These are phyloP conservation scores for Oidium heveae DNA, from an alignment of 2,329 filamentous ascomycete species.

Conservation along the genomic window DNA sequence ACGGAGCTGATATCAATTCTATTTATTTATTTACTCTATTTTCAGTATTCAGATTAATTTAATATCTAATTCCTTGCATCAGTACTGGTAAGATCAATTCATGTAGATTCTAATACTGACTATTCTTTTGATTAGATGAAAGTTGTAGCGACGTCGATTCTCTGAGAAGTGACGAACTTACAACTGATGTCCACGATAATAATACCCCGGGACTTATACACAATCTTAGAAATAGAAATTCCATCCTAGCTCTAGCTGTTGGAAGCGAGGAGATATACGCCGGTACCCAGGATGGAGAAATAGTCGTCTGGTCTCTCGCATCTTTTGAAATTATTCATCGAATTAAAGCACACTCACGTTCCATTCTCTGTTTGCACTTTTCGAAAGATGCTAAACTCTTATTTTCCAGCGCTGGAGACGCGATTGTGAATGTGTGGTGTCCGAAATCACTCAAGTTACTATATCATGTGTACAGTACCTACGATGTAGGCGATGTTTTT, in stretches of 20 bases:
- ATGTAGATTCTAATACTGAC: too few relatives aligned
- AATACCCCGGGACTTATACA: slow-evolving; percentile 39
- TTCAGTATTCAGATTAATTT: too few relatives aligned
- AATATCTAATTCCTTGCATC: too few relatives aligned
- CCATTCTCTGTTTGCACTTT: slow-evolving; percentile 64
- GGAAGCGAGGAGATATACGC: slow-evolving; percentile 67
- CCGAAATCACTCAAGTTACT: slow-evolving; percentile 49
- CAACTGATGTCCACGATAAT: slow-evolving; percentile 1
- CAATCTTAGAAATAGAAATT: slow-evolving; percentile 50
- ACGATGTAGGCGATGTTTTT: slow-evolving; percentile 90
- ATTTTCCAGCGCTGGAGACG: slow-evolving; percentile 82
- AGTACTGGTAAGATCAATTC: too few relatives aligned
- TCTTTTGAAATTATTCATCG: slow-evolving; percentile 60
- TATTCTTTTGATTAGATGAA: too few relatives aligned
- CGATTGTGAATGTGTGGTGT: slow-evolving; percentile 85
- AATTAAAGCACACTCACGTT: slow-evolving; percentile 75
- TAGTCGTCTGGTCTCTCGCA: slow-evolving; percentile 70
- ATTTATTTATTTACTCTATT: too few relatives aligned
- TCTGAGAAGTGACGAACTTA: too few relatives aligned
- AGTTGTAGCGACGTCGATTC: too few relatives aligned
- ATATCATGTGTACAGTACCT: slow-evolving; percentile 77
- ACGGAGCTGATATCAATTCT: too few relatives aligned
- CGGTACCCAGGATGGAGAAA: slow-evolving; percentile 81
- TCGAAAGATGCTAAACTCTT: slow-evolving; percentile 48
- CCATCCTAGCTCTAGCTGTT: slow-evolving; percentile 60